phyloP scores from a whole-genome alignment of 495 filamentous ascomycete genomes.

The Cryomyces antarcticus region DNA sequence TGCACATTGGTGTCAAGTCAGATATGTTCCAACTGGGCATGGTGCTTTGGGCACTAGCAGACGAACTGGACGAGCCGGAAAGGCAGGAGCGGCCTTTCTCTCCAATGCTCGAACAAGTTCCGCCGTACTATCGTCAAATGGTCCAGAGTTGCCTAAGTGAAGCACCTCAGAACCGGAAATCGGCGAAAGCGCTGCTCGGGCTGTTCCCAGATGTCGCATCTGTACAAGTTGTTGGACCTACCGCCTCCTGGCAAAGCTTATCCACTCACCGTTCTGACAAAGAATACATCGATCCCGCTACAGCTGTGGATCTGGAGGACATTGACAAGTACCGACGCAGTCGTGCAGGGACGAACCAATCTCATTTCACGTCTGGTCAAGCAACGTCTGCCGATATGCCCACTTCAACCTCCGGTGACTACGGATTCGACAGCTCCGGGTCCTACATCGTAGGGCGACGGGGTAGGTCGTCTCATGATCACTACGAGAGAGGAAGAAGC shows the following conservation, averaged over 20 bases:
- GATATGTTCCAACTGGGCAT: constrained; percentile 92
- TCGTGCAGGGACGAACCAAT: constrained; percentile 1
- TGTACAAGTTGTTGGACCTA: not conserved
- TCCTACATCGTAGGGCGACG: constrained; percentile 14
- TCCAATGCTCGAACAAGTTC: constrained; percentile 12
- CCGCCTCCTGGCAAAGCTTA: constrained; percentile 3
- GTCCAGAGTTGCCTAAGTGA: constrained; percentile 12
- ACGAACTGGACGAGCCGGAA: constrained; percentile 79
- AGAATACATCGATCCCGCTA: constrained; percentile 18
- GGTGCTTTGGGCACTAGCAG: constrained; percentile 87
- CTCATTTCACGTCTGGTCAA: constrained; percentile 8
- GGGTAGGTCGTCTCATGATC: constrained; percentile 5
- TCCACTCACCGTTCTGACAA: constrained; percentile 15
- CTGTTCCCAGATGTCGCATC: constrained; percentile 8
- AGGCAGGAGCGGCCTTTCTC: constrained; percentile 48
- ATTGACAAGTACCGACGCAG: constrained; percentile 7
- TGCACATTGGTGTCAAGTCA: constrained; percentile 97
- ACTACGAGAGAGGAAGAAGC: too few relatives aligned
- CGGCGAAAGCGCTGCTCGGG: constrained; percentile 11
- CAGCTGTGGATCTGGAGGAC: constrained; percentile 14
- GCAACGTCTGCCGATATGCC: constrained; percentile 10
- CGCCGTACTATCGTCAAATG: constrained; percentile 13
- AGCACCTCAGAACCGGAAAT: constrained; percentile 7
- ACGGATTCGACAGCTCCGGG: constrained; percentile 13
- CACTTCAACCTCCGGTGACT: constrained; percentile 11